phyloP scores from a whole-genome alignment of 495 filamentous ascomycete species.

The Talaromyces borbonicus region DNA sequence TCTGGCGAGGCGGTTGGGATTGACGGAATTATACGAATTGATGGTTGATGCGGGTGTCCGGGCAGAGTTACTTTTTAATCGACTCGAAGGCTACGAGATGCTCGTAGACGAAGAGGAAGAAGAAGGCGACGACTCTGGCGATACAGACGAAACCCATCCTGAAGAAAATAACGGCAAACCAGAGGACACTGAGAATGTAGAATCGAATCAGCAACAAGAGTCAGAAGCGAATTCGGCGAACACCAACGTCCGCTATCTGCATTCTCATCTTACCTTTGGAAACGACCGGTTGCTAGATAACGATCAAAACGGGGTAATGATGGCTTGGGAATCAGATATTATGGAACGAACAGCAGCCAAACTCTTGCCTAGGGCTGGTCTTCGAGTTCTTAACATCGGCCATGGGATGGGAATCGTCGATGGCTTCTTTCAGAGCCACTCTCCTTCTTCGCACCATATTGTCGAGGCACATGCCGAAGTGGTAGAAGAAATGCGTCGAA shows the following conservation, averaged over 20 bases:
- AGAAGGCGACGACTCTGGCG: slow-evolving; percentile 17
- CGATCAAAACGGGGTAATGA: slow-evolving; percentile 86
- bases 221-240: slow-evolving; percentile 16
- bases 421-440: slow-evolving; percentile 60
- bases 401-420: slow-evolving; percentile 98
- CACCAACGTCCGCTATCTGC: slow-evolving; percentile 62
- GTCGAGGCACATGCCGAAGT: slow-evolving; percentile 88
- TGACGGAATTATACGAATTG: slow-evolving; percentile 66
- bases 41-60: slow-evolving; percentile 88
- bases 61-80: slow-evolving; percentile 73
- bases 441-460: slow-evolving; percentile 65
- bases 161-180: slow-evolving; percentile 12
- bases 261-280: slow-evolving; percentile 64
- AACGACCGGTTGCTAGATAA: slow-evolving; percentile 68
- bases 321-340: slow-evolving; percentile 89
- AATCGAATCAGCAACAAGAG: slow-evolving; percentile 12
- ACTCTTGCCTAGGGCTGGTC: slow-evolving; percentile 47
- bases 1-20: slow-evolving; percentile 60
- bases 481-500: slow-evolving; percentile 52
- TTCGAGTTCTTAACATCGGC: slow-evolving; percentile 80
- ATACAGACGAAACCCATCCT: slow-evolving; percentile 19
- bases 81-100: slow-evolving; percentile 68
- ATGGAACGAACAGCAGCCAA: slow-evolving; percentile 69
- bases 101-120: slow-evolving; percentile 55
- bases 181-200: slow-evolving; percentile 8